Evolutionary conservation across 2,329 filamentous ascomycete genomes (phyloP).

Genomic region (Corinectria fuckeliana): DNA sequence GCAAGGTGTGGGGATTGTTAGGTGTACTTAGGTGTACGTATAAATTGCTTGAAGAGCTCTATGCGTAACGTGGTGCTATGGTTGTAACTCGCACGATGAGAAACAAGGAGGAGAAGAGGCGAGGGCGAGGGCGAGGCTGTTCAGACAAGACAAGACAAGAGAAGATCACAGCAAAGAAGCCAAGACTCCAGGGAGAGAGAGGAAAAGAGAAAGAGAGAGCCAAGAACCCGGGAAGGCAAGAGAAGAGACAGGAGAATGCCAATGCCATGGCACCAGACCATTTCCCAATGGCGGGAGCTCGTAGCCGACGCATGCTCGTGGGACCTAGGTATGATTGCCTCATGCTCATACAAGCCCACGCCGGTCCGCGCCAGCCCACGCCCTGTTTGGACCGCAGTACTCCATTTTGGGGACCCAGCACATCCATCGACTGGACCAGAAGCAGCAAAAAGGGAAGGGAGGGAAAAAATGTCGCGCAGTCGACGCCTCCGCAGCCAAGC

Average conservation of each 20-base stretch:
- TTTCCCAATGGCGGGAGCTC: background rate
- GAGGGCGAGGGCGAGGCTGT: no score
- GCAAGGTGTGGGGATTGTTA: no score
- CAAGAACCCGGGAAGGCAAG: background rate
- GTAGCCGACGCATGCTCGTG: background rate
- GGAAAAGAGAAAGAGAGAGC: background rate
- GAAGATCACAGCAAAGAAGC: no score
- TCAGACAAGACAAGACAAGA: background rate
- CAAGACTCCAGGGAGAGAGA: background rate
- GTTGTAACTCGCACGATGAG: no score
- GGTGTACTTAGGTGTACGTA: background rate
- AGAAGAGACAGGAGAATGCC: background rate
- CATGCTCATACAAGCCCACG: background rate
- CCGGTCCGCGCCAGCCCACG: background rate
- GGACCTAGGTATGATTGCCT: background rate
- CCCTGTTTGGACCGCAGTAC: background rate
- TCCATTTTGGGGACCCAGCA: slow-evolving; percentile 10
- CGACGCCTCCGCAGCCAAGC: slow-evolving; percentile 13
- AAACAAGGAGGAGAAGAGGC: no score
- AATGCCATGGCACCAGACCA: background rate
- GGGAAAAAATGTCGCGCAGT: slow-evolving; percentile 30
- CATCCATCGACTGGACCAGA: background rate
- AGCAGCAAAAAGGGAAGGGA: slow-evolving; percentile 1
- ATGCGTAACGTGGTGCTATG: no score
- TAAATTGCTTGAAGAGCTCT: background rate